Percentiles rank a stretch among this genome's conserved stretches.
Evolutionary conservation across 768 basidiomycete species (phyloP).

Genomic region (Sporobolomyces phaffii): DNA sequence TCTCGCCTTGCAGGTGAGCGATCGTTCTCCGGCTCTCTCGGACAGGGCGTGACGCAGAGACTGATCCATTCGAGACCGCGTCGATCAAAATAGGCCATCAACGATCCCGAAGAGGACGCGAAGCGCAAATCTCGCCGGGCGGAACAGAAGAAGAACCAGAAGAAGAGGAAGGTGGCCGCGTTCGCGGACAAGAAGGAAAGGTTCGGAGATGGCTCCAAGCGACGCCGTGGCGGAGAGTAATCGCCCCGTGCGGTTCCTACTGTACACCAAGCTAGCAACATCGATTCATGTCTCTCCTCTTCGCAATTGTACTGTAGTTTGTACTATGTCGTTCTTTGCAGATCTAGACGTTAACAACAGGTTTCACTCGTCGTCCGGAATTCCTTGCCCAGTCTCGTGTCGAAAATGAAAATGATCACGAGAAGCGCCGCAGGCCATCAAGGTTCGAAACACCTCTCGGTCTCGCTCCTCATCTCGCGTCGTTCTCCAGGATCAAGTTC

Average conservation of each 20-base stretch:
- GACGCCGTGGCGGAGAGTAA: constrained; percentile 7
- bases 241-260: too few species aligned
- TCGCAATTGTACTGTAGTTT: background rate
- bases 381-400: too few species aligned
- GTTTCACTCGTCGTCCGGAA: too few species aligned
- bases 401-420: too few species aligned
- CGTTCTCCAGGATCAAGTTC: constrained; percentile 53
- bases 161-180: constrained; percentile 38
- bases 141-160: constrained; percentile 36
- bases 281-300: too few species aligned
- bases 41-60: too few species aligned
- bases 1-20: constrained; percentile 53
- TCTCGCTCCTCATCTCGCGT: constrained; percentile 51
- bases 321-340: too few species aligned
- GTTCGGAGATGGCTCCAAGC: constrained; percentile 15
- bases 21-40: background rate
- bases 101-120: constrained; percentile 39
- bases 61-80: background rate
- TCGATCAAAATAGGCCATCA: constrained; percentile 19
- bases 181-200: constrained; percentile 37
- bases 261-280: too few species aligned
- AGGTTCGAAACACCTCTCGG: constrained; percentile 24
- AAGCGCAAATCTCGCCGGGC: constrained; percentile 34
- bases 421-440: background rate
- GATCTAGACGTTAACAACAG: too few species aligned